A percentile compares a stretch with the other conserved stretches of the same genome.
These are phyloP conservation scores for Begonia loranthoides DNA, from an alignment of 306 rosid species.

Conservation along the genomic window DNA sequence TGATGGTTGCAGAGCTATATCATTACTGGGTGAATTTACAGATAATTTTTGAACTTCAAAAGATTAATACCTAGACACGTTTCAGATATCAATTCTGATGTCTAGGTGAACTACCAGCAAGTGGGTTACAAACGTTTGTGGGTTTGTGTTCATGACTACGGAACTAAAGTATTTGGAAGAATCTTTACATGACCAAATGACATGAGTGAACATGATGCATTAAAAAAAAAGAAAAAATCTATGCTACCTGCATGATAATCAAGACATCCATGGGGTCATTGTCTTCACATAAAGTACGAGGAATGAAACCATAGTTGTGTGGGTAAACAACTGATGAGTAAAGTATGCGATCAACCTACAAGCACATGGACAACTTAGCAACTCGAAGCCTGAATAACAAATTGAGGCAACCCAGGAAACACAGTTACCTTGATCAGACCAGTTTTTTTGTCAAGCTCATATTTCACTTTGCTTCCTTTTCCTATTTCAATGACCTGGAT, in stretches of 20 bases:
- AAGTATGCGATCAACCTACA: conserved; percentile 81
- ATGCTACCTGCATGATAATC: conserved; percentile 79
- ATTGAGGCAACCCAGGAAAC: not conserved
- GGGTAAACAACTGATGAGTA: conserved; percentile 97
- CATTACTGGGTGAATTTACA: conserved; percentile 4
- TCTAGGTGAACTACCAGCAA: no score
- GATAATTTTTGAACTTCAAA: not conserved
- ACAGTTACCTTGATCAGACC: conserved; percentile 62
- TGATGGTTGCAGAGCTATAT: conserved; percentile 10
- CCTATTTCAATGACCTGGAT: conserved; percentile 75
- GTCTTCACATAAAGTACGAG: conserved; percentile 91
- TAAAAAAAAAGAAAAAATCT: not conserved
- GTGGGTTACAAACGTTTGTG: no score
- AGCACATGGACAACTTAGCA: conserved; percentile 9
- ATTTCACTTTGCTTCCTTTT: conserved; percentile 89
- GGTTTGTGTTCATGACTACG: no score
- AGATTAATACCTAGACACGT: no score
- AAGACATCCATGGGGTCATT: conserved; percentile 77
- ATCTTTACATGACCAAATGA: no score
- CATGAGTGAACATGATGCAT: no score
- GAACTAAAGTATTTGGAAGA: no score
- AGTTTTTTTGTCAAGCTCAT: conserved; percentile 87
- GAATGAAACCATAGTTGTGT: conserved; percentile 90
- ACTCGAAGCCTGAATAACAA: not conserved
- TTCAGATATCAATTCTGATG: no score